Conservation (phyloP, 148 eudicot species). For the Rhododendron griersonianum region DNA sequence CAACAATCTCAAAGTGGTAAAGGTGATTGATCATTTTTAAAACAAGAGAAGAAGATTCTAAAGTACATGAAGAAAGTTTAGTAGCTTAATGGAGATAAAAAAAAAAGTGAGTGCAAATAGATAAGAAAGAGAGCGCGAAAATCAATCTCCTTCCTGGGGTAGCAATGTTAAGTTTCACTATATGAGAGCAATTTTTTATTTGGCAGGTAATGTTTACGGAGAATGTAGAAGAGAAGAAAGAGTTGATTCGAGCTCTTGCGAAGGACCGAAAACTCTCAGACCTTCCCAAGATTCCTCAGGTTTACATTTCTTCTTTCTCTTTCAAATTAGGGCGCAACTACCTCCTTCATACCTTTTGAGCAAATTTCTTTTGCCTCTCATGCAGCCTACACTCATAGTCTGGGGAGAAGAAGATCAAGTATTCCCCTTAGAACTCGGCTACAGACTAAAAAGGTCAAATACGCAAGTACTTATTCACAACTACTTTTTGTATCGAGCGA, state of each 20-base stretch:
- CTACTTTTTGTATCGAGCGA: neutral
- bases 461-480: neutral
- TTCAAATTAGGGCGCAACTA: neutral
- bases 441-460: slow-evolving; percentile 60
- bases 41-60: no score
- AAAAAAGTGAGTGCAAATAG: no score
- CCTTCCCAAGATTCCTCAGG: slow-evolving; percentile 71
- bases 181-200: neutral
- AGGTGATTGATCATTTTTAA: no score
- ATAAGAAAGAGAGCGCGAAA: no score
- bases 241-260: slow-evolving; percentile 48
- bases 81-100: no score
- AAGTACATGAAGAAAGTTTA: no score
- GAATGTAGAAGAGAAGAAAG: slow-evolving; percentile 56
- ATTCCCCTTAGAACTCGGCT: slow-evolving; percentile 68
- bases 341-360: neutral
- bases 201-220: slow-evolving; percentile 61
- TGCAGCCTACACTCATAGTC: slow-evolving; percentile 73
- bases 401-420: slow-evolving; percentile 87
- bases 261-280: slow-evolving; percentile 52
- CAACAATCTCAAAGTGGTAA: no score
- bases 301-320: slow-evolving; percentile 5
- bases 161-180: neutral
- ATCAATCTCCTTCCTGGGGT: no score
- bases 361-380: neutral